phyloP scores from a whole-genome alignment of 495 filamentous ascomycete species.

The Paragyromitra xinjiangensis region DNA sequence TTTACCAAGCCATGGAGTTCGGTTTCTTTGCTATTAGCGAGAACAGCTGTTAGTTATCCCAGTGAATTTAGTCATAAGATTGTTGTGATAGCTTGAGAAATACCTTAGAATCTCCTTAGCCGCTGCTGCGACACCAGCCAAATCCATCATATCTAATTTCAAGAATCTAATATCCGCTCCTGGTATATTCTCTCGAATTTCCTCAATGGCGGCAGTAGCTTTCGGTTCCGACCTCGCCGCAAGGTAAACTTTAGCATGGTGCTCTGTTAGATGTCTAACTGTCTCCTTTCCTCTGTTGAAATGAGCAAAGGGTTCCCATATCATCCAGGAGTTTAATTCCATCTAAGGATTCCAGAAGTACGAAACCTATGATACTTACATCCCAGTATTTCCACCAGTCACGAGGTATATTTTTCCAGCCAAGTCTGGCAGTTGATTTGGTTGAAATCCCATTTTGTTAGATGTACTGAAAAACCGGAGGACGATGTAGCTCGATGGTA shows the following conservation, averaged over 20 bases:
- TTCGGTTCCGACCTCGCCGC: conserved; percentile 61
- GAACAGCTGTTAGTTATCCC: not conserved
- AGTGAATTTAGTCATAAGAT: not conserved
- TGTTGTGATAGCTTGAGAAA: not conserved
- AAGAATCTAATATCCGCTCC: conserved; percentile 47
- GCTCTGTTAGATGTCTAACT: conserved; percentile 61
- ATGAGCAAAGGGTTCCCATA: not conserved
- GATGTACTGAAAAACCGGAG: not conserved
- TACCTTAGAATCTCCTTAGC: conserved; percentile 30
- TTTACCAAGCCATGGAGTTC: conserved; percentile 70
- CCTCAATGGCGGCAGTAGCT: conserved; percentile 41
- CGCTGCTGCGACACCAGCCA: conserved; percentile 32
- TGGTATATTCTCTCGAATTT: conserved; percentile 33
- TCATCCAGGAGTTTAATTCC: not conserved
- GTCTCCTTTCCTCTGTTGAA: conserved; percentile 60
- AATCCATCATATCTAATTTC: conserved; percentile 49
- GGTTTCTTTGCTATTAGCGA: conserved; percentile 32
- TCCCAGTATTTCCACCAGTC: conserved; percentile 64
- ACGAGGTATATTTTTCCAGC: conserved; percentile 58
- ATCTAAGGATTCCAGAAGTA: not conserved
- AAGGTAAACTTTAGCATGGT: conserved; percentile 65
- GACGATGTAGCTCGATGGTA: not conserved
- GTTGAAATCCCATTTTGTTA: conserved; percentile 24
- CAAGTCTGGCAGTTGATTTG: conserved; percentile 32
- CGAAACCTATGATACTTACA: conserved; percentile 41